Conservation (phyloP, 371 early-diverging fungal genomes). For the Lichtheimia hyalospora region DNA sequence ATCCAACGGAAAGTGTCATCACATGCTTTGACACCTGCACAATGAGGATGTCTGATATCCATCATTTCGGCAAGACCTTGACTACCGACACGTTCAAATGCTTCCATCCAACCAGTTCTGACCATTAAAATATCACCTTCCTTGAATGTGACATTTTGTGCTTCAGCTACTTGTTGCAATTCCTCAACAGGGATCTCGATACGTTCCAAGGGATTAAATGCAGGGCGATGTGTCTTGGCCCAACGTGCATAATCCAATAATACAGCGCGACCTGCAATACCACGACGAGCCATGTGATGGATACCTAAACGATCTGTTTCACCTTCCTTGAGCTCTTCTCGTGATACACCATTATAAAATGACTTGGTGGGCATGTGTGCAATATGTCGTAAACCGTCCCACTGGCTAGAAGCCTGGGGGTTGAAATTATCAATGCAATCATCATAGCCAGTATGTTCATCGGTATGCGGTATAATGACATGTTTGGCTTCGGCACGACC, state of each 20-base stretch:
- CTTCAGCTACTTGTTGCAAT: constrained; percentile 32
- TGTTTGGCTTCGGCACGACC: constrained; percentile 27
- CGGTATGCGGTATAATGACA: constrained; percentile 11
- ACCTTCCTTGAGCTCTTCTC: constrained; percentile 16
- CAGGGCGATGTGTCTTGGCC: constrained; percentile 24
- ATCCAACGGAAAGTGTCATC: constrained; percentile 41
- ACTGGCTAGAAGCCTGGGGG: constrained; percentile 38
- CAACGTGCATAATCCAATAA: constrained; percentile 43
- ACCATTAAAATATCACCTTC: constrained; percentile 42
- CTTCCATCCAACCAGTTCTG: constrained; percentile 39
- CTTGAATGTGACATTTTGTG: constrained; percentile 34
- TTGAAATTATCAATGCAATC: constrained; percentile 38
- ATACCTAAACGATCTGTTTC: constrained; percentile 33
- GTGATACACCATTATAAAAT: constrained; percentile 34
- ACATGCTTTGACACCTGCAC: constrained; percentile 38
- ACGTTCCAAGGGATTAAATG: constrained; percentile 31
- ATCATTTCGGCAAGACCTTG: constrained; percentile 8
- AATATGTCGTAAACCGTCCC: constrained; percentile 48
- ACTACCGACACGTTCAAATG: constrained; percentile 7
- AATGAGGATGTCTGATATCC: constrained; percentile 14
- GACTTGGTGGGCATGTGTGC: constrained; percentile 15
- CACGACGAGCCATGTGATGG: constrained; percentile 42
- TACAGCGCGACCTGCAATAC: constrained; percentile 46
- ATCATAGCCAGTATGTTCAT: constrained; percentile 25
- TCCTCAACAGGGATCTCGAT: constrained; percentile 34